phyloP scores from a whole-genome alignment of 495 filamentous ascomycete species.

The Talaromyces thailandensis region DNA sequence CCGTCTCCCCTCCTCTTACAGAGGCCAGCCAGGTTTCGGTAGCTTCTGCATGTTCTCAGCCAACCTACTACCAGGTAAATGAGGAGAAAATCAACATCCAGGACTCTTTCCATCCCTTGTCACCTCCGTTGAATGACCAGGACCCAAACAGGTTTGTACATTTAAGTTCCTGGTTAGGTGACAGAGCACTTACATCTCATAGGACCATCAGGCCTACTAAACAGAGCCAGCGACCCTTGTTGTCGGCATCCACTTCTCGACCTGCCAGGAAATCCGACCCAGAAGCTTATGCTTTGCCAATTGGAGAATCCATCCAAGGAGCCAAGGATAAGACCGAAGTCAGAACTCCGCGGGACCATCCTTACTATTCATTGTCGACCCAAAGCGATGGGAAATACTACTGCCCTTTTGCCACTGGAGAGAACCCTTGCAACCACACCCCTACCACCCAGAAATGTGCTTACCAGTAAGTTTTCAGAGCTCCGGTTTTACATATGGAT shows the following conservation, averaged over 20 bases:
- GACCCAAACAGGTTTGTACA: slow-evolving; percentile 36
- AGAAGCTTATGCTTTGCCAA: slow-evolving; percentile 31
- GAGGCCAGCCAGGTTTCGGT: slow-evolving; percentile 38
- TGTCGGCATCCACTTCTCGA: slow-evolving; percentile 24
- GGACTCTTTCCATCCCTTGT: slow-evolving; percentile 34
- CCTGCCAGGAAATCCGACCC: slow-evolving; percentile 27
- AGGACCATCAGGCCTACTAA: slow-evolving; percentile 34
- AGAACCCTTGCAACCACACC: slow-evolving; percentile 70
- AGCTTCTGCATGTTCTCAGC: slow-evolving; percentile 34
- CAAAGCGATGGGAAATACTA: slow-evolving; percentile 75
- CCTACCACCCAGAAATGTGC: slow-evolving; percentile 93
- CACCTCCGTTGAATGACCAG: slow-evolving; percentile 32
- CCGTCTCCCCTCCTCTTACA: slow-evolving; percentile 37
- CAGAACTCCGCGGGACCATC: slow-evolving; percentile 64
- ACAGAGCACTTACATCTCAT: background rate
- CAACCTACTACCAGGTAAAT: slow-evolving; percentile 30
- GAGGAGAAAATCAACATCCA: slow-evolving; percentile 37
- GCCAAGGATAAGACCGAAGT: slow-evolving; percentile 38
- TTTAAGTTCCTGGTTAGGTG: background rate
- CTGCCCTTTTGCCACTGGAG: slow-evolving; percentile 69
- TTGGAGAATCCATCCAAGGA: slow-evolving; percentile 29
- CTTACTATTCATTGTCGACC: slow-evolving; percentile 63
- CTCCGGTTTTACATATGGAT: background rate
- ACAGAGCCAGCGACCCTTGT: slow-evolving; percentile 25
- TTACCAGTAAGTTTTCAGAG: slow-evolving; percentile 65